Evolutionary conservation across 2,329 filamentous ascomycete species (phyloP), one percentile per base, ranked within the genome.

Genomic region (Cladosporium colombiae): DNA sequence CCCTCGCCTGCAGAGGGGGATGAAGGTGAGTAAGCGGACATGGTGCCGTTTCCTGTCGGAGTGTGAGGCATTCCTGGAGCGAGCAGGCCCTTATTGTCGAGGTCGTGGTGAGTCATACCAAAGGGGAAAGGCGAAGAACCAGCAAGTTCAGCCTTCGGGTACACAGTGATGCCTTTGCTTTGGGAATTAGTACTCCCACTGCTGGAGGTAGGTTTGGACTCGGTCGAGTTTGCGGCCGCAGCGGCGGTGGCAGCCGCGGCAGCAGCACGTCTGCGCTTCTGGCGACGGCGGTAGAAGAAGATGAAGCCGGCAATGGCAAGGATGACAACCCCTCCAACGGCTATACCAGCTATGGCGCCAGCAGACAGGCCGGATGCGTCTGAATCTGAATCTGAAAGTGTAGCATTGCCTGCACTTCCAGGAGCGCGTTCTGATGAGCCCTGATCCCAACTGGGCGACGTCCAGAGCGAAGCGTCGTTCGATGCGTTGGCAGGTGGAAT

Each of bases 81-180:
- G 0, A 72, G 62, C 5, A 73, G 64, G 18, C 72, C 66, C 31
- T 67, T 70, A 50, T 65, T 53, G 40, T 70, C 71, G 37, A 40
- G 25, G 31, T 66, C 60, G 63, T 49, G 59, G 14, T 58, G 66
- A 31, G 64, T 66, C 64, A 66, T 21, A 65, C 65, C 25, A 59
- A 66, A 66, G 57, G 56, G 57, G 50, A 50, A 55, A 13, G 71
- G 68, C 13, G 40, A 67, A 18, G 66, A 72, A 61, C 69, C 77
- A 64, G 77, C 68, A 67, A 84, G 72, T 68, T 84, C 81, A 25
- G 81, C 81, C 67, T 83, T 83, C 16, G 78, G 78, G 50, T 81
- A 78, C 14, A 81, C 79, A 10, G 71, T 75, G 8, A 37, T 11
- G 11, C 35, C 50, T 25, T 63, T 63, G 25, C 23, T 71, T 71